phyloP scores from a whole-genome alignment of 2,329 filamentous ascomycete genomes.

The Beauveria varroae region DNA sequence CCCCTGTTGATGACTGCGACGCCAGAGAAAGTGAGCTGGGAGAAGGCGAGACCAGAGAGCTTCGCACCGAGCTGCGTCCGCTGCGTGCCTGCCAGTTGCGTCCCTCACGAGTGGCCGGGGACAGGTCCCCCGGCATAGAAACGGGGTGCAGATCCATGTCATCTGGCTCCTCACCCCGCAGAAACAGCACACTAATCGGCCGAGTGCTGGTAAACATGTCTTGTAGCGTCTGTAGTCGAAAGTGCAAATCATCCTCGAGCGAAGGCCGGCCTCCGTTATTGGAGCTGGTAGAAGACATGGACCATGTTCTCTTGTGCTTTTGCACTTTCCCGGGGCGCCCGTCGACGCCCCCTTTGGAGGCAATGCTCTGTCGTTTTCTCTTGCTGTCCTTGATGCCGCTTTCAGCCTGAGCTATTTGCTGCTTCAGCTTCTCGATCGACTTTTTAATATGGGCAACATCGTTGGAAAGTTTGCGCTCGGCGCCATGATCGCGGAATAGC shows the following conservation, averaged over 20 bases:
- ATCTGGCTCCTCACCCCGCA: conserved; percentile 69
- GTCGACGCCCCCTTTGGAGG: conserved; percentile 38
- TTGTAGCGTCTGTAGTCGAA: conserved; percentile 69
- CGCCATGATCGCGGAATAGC: conserved; percentile 91
- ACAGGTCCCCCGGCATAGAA: conserved; percentile 58
- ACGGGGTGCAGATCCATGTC: conserved; percentile 76
- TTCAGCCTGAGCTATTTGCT: conserved; percentile 77
- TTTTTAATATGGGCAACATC: conserved; percentile 94
- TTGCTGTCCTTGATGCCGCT: conserved; percentile 61
- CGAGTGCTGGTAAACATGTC: conserved; percentile 86
- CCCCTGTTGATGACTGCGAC: conserved; percentile 40
- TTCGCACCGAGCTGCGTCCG: conserved; percentile 49
- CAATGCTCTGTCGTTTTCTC: conserved; percentile 49
- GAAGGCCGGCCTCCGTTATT: conserved; percentile 43
- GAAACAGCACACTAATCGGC: conserved; percentile 68
- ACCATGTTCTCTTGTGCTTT: conserved; percentile 94
- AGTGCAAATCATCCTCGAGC: conserved; percentile 67
- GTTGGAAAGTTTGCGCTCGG: conserved; percentile 90
- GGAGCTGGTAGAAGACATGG: conserved; percentile 74
- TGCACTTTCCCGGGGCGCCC: conserved; percentile 71
- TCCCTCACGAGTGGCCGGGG: conserved; percentile 49
- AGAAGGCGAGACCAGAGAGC: conserved; percentile 58
- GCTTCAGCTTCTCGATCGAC: conserved; percentile 90
- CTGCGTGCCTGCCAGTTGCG: conserved; percentile 45
- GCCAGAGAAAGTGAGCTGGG: conserved; percentile 57